Evolutionary conservation across 2,329 filamentous ascomycete species (phyloP), one percentile per base, ranked within the genome.

Genomic region (Ophiocordyceps camponoti-floridani): DNA sequence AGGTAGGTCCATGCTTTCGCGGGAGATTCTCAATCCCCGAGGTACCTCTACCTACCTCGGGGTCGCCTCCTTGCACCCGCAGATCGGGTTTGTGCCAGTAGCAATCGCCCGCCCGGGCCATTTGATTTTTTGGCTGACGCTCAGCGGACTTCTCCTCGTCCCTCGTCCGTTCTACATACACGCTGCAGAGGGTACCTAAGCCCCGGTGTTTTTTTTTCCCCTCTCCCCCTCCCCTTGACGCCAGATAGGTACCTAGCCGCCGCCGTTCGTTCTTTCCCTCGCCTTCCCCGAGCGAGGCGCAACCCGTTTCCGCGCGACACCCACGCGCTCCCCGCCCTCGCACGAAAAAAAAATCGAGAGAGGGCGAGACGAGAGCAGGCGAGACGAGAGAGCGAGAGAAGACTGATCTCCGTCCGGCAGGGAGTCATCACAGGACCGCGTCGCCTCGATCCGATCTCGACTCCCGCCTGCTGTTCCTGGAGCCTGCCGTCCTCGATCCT

Each of bases 261-360:
- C 45, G 44, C 41, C 35, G 26, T 16, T 44, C 18, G 23, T 23
- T 23, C 23, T 5, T 19, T 30, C 12, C 40, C 41, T 31, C 46
- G 30, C 42, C 40, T 30, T 26, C 19, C 37, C 11, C 37, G 16
- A 27, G 28, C 37, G 16, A 38, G 35, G 35, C 35, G 35, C n/a
- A 19, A 18, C n/a, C 35, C 35, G 35, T 38, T 43, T 30, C 38
- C 45, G 44, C 43, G 33, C 40, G 30, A 45, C 19, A 41, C 41
- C 23, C 40, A 42, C 42, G 41, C 46, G 43, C 43, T 40, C 26
- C 23, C 13, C 18, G 12, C 28, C 35, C 14, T 28, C 43, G 23
- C 23, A 23, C 23, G 23, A 5, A 23, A 23, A 23, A 23, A 23
- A 3, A 19, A 40, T 19, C 14, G n/a, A 30, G 35, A 35, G 43